phyloP scores from a whole-genome alignment of 23 red algal genomes.

The Gracilariopsis chorda region DNA sequence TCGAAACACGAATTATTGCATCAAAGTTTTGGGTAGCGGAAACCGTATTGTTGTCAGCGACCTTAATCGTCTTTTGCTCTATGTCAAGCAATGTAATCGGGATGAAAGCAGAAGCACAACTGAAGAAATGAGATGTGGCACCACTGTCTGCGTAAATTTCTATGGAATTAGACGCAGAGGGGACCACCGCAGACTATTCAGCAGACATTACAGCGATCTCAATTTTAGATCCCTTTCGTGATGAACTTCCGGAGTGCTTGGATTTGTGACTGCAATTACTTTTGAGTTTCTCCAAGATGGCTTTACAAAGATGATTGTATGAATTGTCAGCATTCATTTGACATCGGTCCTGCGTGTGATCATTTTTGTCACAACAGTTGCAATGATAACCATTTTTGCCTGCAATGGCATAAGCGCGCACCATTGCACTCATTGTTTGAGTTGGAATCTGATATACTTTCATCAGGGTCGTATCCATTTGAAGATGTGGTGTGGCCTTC shows the following conservation, averaged over 20 bases:
- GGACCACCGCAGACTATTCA: neutral
- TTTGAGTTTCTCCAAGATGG: neutral
- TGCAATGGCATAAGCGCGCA: neutral
- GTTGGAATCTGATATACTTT: neutral
- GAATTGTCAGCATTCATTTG: neutral
- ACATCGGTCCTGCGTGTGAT: neutral
- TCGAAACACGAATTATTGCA: no score
- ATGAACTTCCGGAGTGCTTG: neutral
- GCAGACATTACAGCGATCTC: neutral
- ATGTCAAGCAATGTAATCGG: no score
- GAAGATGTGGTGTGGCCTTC: neutral
- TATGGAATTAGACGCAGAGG: neutral
- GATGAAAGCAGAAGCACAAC: no score
- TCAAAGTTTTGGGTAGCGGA: no score
- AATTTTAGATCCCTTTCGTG: neutral
- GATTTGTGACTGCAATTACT: neutral
- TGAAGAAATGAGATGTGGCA: neutral
- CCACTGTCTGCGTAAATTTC: neutral
- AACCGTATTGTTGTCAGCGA: no score
- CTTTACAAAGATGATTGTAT: neutral
- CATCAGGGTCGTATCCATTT: neutral
- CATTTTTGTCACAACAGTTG: neutral
- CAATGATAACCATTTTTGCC: neutral
- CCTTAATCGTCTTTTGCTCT: no score
- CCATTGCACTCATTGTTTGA: neutral